Evolutionary conservation across 495 filamentous ascomycete species (phyloP).

Genomic region (Gamarada debralockiae): DNA sequence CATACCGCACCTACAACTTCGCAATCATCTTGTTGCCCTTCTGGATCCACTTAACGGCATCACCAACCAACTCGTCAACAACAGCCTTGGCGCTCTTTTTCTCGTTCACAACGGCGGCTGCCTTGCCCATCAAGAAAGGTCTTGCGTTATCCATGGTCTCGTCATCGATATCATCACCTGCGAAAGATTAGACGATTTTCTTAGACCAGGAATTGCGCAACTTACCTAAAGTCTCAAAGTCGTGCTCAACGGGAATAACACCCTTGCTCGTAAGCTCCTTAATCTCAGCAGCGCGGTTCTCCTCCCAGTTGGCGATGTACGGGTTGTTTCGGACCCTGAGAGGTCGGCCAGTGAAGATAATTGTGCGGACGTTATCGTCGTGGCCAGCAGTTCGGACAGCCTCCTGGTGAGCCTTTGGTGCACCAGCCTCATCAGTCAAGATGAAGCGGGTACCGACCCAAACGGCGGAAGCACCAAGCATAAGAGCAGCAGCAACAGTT

Average conservation of each 20-base stretch:
- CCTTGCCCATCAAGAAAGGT: constrained; percentile 96
- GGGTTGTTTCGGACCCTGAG: constrained; percentile 88
- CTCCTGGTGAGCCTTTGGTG: constrained; percentile 92
- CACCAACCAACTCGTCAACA: constrained; percentile 89
- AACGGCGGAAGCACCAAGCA: constrained; percentile 87
- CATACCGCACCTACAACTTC: constrained; percentile 50
- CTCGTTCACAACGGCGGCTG: constrained; percentile 88
- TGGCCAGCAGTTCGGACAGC: constrained; percentile 87
- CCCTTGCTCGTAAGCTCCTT: constrained; percentile 86
- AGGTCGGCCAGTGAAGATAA: constrained; percentile 97
- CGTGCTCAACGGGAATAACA: constrained; percentile 87
- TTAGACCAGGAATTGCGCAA: background rate
- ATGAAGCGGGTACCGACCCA: constrained; percentile 98
- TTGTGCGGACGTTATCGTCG: constrained; percentile 91
- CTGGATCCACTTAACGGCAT: constrained; percentile 67
- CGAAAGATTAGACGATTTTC: background rate
- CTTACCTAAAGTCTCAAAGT: constrained; percentile 72
- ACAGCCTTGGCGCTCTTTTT: constrained; percentile 89
- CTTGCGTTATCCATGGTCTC: constrained; percentile 88
- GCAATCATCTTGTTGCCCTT: constrained; percentile 61
- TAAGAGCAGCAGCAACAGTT: constrained; percentile 81
- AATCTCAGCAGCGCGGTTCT: constrained; percentile 83
- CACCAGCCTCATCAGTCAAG: constrained; percentile 88
- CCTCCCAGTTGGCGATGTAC: constrained; percentile 96
- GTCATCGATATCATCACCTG: constrained; percentile 7